Evolutionary conservation across 1,284 basidiomycete species (phyloP).

Genomic region (Ceratobasidium sp.): DNA sequence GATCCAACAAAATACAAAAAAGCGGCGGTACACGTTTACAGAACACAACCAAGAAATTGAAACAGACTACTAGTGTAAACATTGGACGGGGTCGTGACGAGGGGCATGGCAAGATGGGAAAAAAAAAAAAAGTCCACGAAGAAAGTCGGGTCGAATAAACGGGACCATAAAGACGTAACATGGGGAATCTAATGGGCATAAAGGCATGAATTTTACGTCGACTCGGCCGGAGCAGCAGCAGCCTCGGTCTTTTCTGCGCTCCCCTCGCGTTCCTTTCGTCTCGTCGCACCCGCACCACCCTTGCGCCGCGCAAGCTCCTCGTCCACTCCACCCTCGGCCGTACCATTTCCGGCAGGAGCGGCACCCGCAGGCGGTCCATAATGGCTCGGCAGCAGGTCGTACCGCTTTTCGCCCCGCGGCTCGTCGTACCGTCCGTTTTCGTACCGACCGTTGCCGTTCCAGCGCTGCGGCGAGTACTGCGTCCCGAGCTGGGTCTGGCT

Average conservation of each 20-base stretch:
- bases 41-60: not conserved
- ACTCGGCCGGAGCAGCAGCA: not conserved
- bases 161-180: not conserved
- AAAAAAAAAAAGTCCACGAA: constrained; percentile 2
- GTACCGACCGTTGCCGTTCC: constrained; percentile 17
- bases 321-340: not conserved
- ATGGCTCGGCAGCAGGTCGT: constrained; percentile 19
- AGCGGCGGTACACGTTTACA: not conserved
- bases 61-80: constrained; percentile 6
- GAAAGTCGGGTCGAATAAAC: not conserved
- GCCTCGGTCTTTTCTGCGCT: not conserved
- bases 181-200: not conserved
- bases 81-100: not conserved
- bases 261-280: not conserved
- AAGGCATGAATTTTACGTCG: too few species aligned
- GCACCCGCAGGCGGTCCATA: not conserved
- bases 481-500: constrained; percentile 41
- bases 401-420: constrained; percentile 19
- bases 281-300: too few species aligned
- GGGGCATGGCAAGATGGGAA: not conserved
- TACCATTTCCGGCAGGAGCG: not conserved
- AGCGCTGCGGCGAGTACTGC: constrained; percentile 34
- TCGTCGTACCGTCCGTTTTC: constrained; percentile 9
- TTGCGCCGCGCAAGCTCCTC: not conserved
- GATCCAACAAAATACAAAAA: constrained; percentile 6